These are phyloP conservation scores for Tuber aestivum DNA, from an alignment of 495 filamentous ascomycete genomes.

Conservation along the genomic window DNA sequence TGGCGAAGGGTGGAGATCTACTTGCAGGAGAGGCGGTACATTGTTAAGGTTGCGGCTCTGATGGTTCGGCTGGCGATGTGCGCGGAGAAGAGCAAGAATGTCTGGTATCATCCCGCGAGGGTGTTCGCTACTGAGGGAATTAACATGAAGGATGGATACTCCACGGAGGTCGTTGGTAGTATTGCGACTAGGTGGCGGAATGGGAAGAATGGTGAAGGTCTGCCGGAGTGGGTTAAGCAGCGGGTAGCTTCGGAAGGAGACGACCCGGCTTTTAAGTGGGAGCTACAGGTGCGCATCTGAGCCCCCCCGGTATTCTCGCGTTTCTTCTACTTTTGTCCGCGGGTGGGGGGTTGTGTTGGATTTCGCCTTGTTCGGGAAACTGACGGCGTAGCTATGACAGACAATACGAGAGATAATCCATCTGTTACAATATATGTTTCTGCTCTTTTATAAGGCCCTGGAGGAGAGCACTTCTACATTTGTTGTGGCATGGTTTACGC, in stretches of 20 bases:
- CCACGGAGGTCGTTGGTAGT: slow-evolving; percentile 29
- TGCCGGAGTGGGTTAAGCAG: slow-evolving; percentile 28
- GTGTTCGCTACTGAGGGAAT: slow-evolving; percentile 31
- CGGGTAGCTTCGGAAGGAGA: slow-evolving; percentile 30
- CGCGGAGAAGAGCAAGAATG: slow-evolving; percentile 29
- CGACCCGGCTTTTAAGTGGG: slow-evolving; percentile 38
- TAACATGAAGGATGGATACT: slow-evolving; percentile 37
- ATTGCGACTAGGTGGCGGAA: slow-evolving; percentile 35
- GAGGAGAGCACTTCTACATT: slow-evolving; percentile 54
- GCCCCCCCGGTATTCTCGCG: not conserved
- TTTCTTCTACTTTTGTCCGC: not conserved
- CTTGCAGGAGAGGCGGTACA: slow-evolving; percentile 39
- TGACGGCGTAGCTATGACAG: slow-evolving; percentile 18
- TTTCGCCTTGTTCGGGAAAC: not conserved
- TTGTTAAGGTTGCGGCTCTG: slow-evolving; percentile 37
- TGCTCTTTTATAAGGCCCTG: slow-evolving; percentile 55
- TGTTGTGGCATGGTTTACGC: slow-evolving; percentile 65
- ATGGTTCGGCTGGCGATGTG: slow-evolving; percentile 35
- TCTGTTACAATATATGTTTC: slow-evolving; percentile 51
- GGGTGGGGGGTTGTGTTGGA: not conserved
- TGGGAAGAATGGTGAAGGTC: slow-evolving; percentile 25
- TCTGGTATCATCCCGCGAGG: slow-evolving; percentile 38
- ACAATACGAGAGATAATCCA: slow-evolving; percentile 42
- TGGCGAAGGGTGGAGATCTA: slow-evolving; percentile 37
- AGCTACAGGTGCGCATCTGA: slow-evolving; percentile 35